Evolutionary conservation across 345 rosid genomes (phyloP), one percentile per base, ranked within the genome.

Genomic region (Salix viminalis): DNA sequence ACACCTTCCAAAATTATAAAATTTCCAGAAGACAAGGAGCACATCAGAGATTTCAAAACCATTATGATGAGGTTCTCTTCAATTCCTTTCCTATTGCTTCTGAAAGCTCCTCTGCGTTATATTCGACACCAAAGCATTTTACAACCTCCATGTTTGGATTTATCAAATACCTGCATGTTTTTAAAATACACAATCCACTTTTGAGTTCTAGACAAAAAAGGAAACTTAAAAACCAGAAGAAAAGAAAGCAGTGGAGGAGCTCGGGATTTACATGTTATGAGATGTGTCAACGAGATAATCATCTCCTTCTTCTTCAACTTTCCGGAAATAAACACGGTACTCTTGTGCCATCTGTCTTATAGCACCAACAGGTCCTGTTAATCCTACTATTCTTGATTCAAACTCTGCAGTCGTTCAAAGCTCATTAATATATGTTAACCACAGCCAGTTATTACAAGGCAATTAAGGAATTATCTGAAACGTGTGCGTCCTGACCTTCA

Each of bases 281-380:
- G 94, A 91, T 64, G 89, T 84, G 82, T 92, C 98, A 3, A 96
- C 88, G 54, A 96, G 96, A 78, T 96, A 93, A 82, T 93, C 99
- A 64, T 85, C 95, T 46, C 90, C 92, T 48, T 96, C 98, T 80
- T 93, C 98, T 79, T 92, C 91, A 34, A 92, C 86, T 86, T 93
- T 96, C 83, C 82, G 90, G 85, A 91, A 93, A 79, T 54, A 93
- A 50, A 93, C 88, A 41, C 92, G 94, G 76, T 90, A 96, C 77
- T 91, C 96, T 79, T 90, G 96, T 0, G 96, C 93, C 91, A 93
- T 91, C 84, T 91, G 97, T 80, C 96, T 90, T 72, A 86, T 72
- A 46, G 99, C 90, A 67, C 68, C 37, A 34, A 77, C 85, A 56
- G 89, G 76, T 77, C 99, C 99, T 0, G 94, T 93, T 46, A 96